Base-by-base conservation (phyloP, 139 green algal genomes). In the Mesotaenium endlicherianum region DNA sequence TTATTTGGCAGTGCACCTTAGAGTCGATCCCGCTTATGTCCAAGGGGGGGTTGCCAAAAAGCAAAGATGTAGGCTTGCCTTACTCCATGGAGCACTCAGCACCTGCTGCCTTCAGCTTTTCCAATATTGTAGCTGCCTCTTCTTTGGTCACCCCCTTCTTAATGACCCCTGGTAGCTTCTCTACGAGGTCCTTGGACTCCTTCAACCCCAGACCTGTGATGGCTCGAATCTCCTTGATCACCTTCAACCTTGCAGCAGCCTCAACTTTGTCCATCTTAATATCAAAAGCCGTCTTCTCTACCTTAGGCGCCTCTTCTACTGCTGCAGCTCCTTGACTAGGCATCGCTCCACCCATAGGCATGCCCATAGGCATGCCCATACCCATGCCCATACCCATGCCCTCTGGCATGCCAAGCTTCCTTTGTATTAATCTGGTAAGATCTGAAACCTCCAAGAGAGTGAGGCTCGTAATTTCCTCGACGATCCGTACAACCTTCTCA, bases 171-270 rank as follows among this genome's bases (percentile, higher is more conserved):
- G 96, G 96, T 8, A 95, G 88, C 45, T 95, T 95, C 91, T 99
- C 96, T 16, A 99, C 95, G 88, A 99, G 88, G 57, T 99, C 96
- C 89, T 99, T 99, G 0, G 96, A 95, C 82, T 99, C 96, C 89
- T 99, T 99, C 17, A 99, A 84, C 17, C 96, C 96, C 39, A 99
- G 88, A 58, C 90, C 93, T 0, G 96, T 98, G 59, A 97, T 89
- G 0, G 88, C 92, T 3, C 96, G 90, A 39, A 99, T 90, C 84
- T 99, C 96, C 92, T 99, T 99, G 91, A 99, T 99, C 38, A 99
- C 91, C 91, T 98, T 98, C 83, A 99, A 97, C 88, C 99, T 99
- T 75, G 92, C 87, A 5, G 93, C 92, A 1, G 94, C 90, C 26
- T 94, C 92, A 84, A 97, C 99, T 6, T 92, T 90, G 1, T 97